Evolutionary conservation across 768 basidiomycete genomes (phyloP).

Genomic region (Tephrocybe sp.): DNA sequence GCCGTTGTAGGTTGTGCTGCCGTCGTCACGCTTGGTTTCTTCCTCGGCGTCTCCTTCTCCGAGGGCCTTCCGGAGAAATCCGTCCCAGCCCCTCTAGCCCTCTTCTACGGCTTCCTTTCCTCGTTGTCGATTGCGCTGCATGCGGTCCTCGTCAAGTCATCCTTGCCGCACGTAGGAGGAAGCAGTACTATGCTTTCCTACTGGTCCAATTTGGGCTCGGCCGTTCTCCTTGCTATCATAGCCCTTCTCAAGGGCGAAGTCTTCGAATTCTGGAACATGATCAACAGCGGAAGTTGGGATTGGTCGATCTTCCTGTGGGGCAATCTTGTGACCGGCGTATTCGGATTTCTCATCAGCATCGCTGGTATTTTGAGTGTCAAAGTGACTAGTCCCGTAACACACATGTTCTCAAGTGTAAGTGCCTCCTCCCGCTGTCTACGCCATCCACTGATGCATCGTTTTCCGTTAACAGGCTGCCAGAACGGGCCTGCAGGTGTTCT

Average conservation of each 20-base stretch:
- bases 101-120: slow-evolving; percentile 65
- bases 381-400: slow-evolving; percentile 80
- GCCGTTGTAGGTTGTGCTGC: slow-evolving; percentile 63
- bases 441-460: background rate
- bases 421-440: background rate
- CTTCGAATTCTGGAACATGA: slow-evolving; percentile 45
- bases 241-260: slow-evolving; percentile 67
- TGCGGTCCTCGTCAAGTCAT: slow-evolving; percentile 78
- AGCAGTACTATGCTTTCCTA: slow-evolving; percentile 72
- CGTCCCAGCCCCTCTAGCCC: slow-evolving; percentile 50
- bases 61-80: slow-evolving; percentile 41
- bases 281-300: slow-evolving; percentile 25
- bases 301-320: slow-evolving; percentile 28
- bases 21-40: slow-evolving; percentile 74
- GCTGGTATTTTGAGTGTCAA: slow-evolving; percentile 80
- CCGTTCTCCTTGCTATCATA: slow-evolving; percentile 54
- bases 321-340: slow-evolving; percentile 46
- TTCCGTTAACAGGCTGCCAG: slow-evolving; percentile 54
- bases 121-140: slow-evolving; percentile 74
- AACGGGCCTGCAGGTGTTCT: slow-evolving; percentile 70
- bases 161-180: slow-evolving; percentile 62
- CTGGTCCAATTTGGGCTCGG: slow-evolving; percentile 71
- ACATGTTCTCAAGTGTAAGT: slow-evolving; percentile 64
- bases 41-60: slow-evolving; percentile 48
- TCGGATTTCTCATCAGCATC: slow-evolving; percentile 80